Evolutionary conservation across 768 basidiomycete species (phyloP), one percentile per base, ranked within the genome.

Genomic region (Trametes cinnabarina): DNA sequence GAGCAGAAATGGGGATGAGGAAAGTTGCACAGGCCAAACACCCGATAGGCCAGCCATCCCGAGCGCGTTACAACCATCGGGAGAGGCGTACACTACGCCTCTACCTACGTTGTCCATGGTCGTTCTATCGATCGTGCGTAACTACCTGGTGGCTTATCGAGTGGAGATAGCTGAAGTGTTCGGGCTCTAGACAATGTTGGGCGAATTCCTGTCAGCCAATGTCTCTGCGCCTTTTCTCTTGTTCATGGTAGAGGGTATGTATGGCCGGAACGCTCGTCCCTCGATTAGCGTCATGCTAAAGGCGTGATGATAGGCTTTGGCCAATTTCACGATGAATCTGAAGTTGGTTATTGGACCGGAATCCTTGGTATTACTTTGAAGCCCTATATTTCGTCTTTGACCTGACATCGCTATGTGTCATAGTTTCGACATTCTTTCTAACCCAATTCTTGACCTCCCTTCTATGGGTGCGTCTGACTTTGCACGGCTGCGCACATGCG

Each of bases 401-500:
- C 7, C 17, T n/a, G 25, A 35, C 19, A 23, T 12, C 11, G 12
- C 39, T 49, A n/a, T 11, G 3, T 46, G 14, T 48, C 19, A 20
- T n/a, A 90, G 90, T 92, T 25, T 82, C 91, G 35, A 84, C 83
- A 3, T 94, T 94, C 74, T 98, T 98, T 77, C 76, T 97, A 65
- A 94, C 95, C 2, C 97, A 99, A 68, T 98, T 98, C 73, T 74
- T 96, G 28, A 98, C 96, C 0, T 94, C 93, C 26, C 75, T 99
- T 30, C 79, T 98, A 54, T 99, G 97, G 96, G 90, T 88, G 74
- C 69, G 35, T 37, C 10, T 2, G 30, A 43, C 6, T 20, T 10
- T 7, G n/a, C 22, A 8, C 19, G n/a, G 7, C 20, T 5, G 7
- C 11, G 2, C 12, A 44, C 6, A 25, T 14, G 22, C 20, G 23